Evolutionary conservation across 2,329 filamentous ascomycete genomes (phyloP).

Genomic region (Curvularia hawaiiensis): DNA sequence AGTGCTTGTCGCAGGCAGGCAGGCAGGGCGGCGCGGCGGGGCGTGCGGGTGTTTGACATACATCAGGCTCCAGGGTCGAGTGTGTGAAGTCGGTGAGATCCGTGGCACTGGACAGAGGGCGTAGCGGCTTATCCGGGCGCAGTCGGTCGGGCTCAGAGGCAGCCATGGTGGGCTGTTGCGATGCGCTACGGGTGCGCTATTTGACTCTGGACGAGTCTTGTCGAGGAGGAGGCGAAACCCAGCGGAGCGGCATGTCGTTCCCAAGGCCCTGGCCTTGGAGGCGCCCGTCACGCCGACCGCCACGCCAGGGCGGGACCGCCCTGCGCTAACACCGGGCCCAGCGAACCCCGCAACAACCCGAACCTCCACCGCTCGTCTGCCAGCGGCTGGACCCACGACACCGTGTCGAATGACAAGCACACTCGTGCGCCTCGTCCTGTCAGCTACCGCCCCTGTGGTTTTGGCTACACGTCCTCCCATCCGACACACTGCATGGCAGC

Average conservation of each 20-base stretch:
- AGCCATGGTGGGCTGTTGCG: constrained; percentile 14
- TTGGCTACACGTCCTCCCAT: constrained; percentile 9
- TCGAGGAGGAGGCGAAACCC: constrained; percentile 24
- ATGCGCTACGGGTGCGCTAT: constrained; percentile 8
- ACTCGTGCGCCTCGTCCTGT: constrained; percentile 13
- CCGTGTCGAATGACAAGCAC: constrained; percentile 15
- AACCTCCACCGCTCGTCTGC: constrained; percentile 18
- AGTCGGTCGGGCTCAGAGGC: constrained; percentile 8
- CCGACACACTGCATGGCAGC: constrained; percentile 14
- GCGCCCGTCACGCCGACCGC: constrained; percentile 19
- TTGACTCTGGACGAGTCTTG: constrained; percentile 16
- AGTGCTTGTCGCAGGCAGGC: not conserved
- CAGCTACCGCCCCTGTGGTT: constrained; percentile 11
- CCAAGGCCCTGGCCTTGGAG: constrained; percentile 25
- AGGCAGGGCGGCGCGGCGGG: constrained; percentile 12
- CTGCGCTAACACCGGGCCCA: constrained; percentile 15
- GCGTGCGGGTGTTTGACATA: constrained; percentile 18
- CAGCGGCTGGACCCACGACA: constrained; percentile 7
- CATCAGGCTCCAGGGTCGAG: constrained; percentile 25
- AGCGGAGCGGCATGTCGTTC: constrained; percentile 25
- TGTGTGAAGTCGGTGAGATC: constrained; percentile 27
- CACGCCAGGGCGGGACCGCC: constrained; percentile 18
- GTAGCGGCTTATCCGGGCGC: constrained; percentile 18
- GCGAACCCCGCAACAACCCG: constrained; percentile 17
- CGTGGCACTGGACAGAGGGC: constrained; percentile 28